Evolutionary conservation across 331 rosid genomes (phyloP), one percentile per base, ranked within the genome.

Genomic region (Erythrophleum ivorense): DNA sequence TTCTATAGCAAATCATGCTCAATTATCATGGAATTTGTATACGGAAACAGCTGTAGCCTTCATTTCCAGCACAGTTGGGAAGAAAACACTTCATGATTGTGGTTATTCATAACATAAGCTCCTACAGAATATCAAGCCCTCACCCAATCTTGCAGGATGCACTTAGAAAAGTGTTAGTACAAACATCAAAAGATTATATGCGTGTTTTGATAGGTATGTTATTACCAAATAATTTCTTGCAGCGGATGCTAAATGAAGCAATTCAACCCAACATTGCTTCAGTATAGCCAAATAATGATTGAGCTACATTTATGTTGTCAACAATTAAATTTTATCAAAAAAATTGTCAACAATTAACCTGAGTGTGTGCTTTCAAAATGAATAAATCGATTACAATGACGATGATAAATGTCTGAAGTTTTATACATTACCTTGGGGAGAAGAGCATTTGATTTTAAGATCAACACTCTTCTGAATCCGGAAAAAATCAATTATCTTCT

Each of bases 401-500:
- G 59, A 41, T 66, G 70, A 43, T 2, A 38, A 83, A 43, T 73
- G 73, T 36, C 33, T 68, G 62, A 70, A 73, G 55, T 57, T n/a
- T 38, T 15, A 69, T 14, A 19, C 66, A 75, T 80, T 83, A 93
- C 98, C 94, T 81, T 60, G 97, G 69, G 85, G 69, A 65, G 91
- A 77, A 5, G 82, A 63, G 50, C 55, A 70, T 14, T 78, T 78
- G 64, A 48, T 73, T 15, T 76, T 69, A 24, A 4, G 77, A 38
- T 71, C 81, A 53, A 54, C 58, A 55, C 85, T 48, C 82, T 85
- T 85, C 86, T 82, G 85, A 88, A 93, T 88, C 85, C 94, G 85
- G 50, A 93, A 91, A 82, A 93, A 93, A 89, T 93, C 90, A 11
- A 87, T 71, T 45, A 91, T 85, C 87, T 81, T 93, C 83, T 78